Conservation (phyloP, 2,329 filamentous ascomycete genomes). For the Aureobasidium mangrovei region DNA sequence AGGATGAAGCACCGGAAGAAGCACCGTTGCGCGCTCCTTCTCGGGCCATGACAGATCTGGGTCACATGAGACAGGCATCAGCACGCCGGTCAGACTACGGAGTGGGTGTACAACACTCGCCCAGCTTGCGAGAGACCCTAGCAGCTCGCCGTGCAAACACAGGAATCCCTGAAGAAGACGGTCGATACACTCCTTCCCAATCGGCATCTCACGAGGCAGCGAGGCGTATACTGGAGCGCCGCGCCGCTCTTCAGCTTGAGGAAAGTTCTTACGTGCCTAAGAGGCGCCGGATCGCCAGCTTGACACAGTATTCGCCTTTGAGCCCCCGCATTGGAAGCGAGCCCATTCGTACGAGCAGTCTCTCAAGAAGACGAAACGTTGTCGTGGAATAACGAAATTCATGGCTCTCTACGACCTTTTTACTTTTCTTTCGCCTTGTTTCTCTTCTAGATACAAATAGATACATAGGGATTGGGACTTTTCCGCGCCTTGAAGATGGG, state of each 20-base stretch:
- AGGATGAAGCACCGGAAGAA: slow-evolving; percentile 30
- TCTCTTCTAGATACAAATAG: slow-evolving; percentile 12
- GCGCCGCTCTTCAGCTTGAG: slow-evolving; percentile 6
- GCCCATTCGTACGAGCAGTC: slow-evolving; percentile 14
- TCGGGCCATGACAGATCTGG: slow-evolving; percentile 40
- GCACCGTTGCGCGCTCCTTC: slow-evolving; percentile 37
- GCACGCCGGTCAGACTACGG: background rate
- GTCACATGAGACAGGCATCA: slow-evolving; percentile 16
- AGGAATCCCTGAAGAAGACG: slow-evolving; percentile 6
- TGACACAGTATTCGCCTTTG: slow-evolving; percentile 13
- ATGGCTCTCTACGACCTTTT: slow-evolving; percentile 5
- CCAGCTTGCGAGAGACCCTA: slow-evolving; percentile 19
- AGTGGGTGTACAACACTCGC: slow-evolving; percentile 10
- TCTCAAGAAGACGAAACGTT: slow-evolving; percentile 17
- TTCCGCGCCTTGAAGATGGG: background rate
- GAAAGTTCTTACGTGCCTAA: slow-evolving; percentile 10
- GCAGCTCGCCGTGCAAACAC: slow-evolving; percentile 17
- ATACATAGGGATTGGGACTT: slow-evolving; percentile 4
- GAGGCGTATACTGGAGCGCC: slow-evolving; percentile 9
- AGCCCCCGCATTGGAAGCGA: slow-evolving; percentile 16
- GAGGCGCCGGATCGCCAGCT: slow-evolving; percentile 15
- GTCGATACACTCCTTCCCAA: background rate
- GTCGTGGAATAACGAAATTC: slow-evolving; percentile 17
- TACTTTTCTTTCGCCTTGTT: background rate
- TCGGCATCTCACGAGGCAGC: slow-evolving; percentile 1